A percentile compares a stretch with the other conserved stretches of the same genome.
phyloP scores from a whole-genome alignment of 148 eudicot species.

The Talinum fruticosum region DNA sequence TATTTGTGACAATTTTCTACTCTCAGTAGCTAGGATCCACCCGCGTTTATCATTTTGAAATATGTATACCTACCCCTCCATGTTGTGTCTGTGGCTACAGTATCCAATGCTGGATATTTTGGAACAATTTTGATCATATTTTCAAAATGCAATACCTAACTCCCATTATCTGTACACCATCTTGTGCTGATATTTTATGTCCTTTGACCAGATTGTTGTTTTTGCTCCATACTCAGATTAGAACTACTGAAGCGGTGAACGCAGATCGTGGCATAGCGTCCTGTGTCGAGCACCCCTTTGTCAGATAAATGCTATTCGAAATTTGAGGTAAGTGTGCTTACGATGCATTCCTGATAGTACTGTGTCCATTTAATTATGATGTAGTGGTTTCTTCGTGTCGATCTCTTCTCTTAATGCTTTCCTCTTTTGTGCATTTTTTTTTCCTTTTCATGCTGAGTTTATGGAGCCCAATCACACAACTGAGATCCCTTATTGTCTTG shows the following conservation, averaged over 20 bases:
- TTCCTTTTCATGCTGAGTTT: neutral
- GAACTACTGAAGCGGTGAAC: neutral
- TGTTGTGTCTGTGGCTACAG: neutral
- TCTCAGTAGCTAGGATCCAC: neutral
- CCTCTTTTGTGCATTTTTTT: no score
- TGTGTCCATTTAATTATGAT: neutral
- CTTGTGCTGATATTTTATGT: neutral
- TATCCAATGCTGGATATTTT: neutral
- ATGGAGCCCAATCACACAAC: no score
- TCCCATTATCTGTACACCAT: neutral
- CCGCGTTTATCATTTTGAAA: neutral
- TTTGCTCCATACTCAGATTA: neutral
- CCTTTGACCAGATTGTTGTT: neutral
- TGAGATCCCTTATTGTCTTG: no score
- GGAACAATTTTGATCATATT: neutral
- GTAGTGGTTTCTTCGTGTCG: neutral
- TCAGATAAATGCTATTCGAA: neutral
- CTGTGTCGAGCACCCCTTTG: neutral
- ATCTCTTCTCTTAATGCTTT: no score
- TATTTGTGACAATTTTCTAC: neutral
- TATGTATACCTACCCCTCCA: neutral
- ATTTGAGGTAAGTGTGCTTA: neutral
- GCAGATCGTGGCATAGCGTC: neutral
- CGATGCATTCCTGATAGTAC: neutral
- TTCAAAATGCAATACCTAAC: slow-evolving; percentile 3